Evolutionary conservation across 257 asterid genomes (phyloP).

Genomic region (Penstemon davidsonii): DNA sequence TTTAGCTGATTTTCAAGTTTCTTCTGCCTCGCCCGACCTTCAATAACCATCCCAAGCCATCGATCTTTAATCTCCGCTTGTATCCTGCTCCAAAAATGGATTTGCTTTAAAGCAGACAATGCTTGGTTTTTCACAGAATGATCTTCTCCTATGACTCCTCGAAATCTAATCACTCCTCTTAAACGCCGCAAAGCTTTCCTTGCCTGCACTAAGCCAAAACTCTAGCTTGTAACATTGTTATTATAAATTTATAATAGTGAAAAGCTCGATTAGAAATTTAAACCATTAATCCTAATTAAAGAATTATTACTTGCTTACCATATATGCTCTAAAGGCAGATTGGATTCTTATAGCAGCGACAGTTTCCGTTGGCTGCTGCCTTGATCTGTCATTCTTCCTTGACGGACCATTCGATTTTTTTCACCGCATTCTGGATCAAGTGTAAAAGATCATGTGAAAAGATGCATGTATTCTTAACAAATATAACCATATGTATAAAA

Average conservation of each 20-base stretch:
- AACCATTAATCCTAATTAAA: background rate
- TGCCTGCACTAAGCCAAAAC: constrained; percentile 37
- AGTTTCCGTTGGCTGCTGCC: constrained; percentile 28
- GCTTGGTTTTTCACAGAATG: constrained; percentile 45
- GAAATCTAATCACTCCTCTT: constrained; percentile 46
- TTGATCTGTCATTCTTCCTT: constrained; percentile 23
- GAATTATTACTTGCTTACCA: constrained; percentile 29
- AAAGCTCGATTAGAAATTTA: background rate
- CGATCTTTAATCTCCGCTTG: constrained; percentile 63
- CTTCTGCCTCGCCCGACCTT: constrained; percentile 48
- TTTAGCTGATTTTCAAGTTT: constrained; percentile 59
- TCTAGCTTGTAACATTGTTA: background rate
- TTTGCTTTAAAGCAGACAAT: constrained; percentile 50
- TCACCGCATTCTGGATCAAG: constrained; percentile 24
- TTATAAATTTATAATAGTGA: too few species aligned
- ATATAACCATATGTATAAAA: background rate
- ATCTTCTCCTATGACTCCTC: constrained; percentile 41
- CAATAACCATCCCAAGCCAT: constrained; percentile 56
- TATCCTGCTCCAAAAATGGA: constrained; percentile 67
- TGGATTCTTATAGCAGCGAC: constrained; percentile 60
- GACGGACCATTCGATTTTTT: constrained; percentile 32
- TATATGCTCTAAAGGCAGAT: constrained; percentile 49
- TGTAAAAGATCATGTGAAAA: constrained; percentile 11
- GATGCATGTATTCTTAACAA: background rate
- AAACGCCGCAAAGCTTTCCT: constrained; percentile 46